phyloP scores from a whole-genome alignment of 148 eudicot genomes.

The Drosera capensis region DNA sequence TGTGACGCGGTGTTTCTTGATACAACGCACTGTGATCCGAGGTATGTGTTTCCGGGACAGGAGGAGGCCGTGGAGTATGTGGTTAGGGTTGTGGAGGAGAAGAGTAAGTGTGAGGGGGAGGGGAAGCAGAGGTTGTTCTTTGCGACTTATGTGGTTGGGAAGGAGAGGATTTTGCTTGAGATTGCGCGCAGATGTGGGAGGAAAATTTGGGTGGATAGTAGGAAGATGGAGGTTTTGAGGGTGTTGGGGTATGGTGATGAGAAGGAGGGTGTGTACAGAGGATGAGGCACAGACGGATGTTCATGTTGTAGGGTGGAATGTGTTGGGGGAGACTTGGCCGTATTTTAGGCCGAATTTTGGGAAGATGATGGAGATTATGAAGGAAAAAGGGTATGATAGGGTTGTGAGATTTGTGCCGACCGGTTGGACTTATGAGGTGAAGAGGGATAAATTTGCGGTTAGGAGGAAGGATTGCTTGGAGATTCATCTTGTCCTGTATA shows the following conservation, averaged over 20 bases:
- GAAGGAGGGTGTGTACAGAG: constrained; percentile 39
- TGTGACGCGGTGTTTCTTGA: constrained; percentile 76
- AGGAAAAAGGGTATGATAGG: constrained; percentile 55
- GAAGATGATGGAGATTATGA: constrained; percentile 70
- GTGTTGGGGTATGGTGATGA: constrained; percentile 48
- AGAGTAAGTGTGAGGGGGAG: constrained; percentile 27
- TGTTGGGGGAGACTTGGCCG: constrained; percentile 99
- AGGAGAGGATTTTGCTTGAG: constrained; percentile 81
- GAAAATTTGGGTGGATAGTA: constrained; percentile 61
- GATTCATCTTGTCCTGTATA: constrained; percentile 93
- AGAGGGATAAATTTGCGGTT: constrained; percentile 72
- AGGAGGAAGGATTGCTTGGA: constrained; percentile 78
- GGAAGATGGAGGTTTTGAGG: constrained; percentile 49
- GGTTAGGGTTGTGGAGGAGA: constrained; percentile 54
- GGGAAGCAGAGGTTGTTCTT: constrained; percentile 41
- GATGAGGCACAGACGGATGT: constrained; percentile 57
- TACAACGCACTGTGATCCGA: constrained; percentile 89
- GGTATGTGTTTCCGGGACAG: constrained; percentile 70
- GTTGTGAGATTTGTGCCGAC: constrained; percentile 98
- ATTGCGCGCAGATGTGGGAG: constrained; percentile 59
- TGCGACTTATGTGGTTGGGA: constrained; percentile 95
- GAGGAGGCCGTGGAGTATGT: constrained; percentile 78
- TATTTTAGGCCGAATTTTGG: constrained; percentile 88
- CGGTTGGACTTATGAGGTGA: constrained; percentile 98
- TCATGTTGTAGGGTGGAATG: constrained; percentile 99